Percentiles rank a stretch among this genome's conserved stretches.
phyloP scores from a whole-genome alignment of 305 asterid genomes.

The Withania somnifera region DNA sequence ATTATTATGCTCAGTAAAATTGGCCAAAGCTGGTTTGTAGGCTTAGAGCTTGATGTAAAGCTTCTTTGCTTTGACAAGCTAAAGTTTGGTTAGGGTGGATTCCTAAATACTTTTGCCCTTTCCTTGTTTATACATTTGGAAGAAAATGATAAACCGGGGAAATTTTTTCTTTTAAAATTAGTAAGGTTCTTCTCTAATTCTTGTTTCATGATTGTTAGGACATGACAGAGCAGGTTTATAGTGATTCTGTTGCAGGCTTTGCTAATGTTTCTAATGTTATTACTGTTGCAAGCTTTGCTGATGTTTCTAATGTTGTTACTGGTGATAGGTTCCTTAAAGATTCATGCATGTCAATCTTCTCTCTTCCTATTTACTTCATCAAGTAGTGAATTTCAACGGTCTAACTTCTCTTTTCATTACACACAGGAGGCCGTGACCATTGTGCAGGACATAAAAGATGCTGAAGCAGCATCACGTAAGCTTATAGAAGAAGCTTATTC shows the following conservation, averaged over 20 bases:
- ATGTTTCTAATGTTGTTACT: background rate
- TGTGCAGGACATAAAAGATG: constrained; percentile 35
- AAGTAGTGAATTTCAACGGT: background rate
- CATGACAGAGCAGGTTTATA: background rate
- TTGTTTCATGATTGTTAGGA: background rate
- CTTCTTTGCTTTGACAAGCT: background rate
- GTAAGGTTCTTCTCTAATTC: background rate
- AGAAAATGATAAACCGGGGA: background rate
- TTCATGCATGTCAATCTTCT: background rate
- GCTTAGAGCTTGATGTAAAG: background rate
- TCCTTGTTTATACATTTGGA: background rate
- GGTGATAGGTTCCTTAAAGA: background rate
- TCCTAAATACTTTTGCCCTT: background rate
- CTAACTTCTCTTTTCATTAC: background rate
- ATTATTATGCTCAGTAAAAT: background rate
- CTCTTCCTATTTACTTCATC: background rate
- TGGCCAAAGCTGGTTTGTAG: background rate
- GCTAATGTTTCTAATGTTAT: background rate
- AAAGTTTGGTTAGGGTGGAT: background rate
- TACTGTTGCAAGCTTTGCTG: background rate
- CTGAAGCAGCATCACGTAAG: constrained; percentile 32
- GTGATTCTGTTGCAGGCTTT: background rate
- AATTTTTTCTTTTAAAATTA: background rate
- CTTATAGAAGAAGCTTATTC: constrained; percentile 31
- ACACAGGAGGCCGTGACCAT: constrained; percentile 57